A percentile compares a stretch with the other conserved stretches of the same genome.
Evolutionary conservation across 129 eudicot genomes (phyloP).

Genomic region (Apium graveolens): DNA sequence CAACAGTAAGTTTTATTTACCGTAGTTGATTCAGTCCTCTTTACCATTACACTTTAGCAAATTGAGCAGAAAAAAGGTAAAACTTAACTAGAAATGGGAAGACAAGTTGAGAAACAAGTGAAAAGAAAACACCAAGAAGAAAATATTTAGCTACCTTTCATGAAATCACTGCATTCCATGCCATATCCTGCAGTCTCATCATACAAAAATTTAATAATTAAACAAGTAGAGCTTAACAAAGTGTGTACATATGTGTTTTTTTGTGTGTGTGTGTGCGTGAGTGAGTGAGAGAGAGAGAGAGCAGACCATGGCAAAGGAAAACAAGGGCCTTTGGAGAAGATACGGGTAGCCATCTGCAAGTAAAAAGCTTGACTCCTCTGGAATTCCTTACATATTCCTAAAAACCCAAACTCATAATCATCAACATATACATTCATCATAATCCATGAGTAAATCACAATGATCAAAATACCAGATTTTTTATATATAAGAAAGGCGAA

Average conservation of each 20-base stretch:
- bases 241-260: too few species aligned
- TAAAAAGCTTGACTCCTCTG: conserved; percentile 85
- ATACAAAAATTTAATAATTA: not conserved
- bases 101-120: not conserved
- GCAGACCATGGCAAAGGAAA: conserved; percentile 90
- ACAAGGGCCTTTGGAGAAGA: conserved; percentile 94
- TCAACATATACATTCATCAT: not conserved
- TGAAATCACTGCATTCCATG: conserved; percentile 96
- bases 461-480: not conserved
- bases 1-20: too few species aligned
- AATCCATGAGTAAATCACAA: not conserved
- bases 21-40: not conserved
- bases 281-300: conserved; percentile 7
- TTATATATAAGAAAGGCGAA: not conserved
- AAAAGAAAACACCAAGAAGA: not conserved
- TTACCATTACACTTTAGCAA: not conserved
- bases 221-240: not conserved
- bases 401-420: not conserved
- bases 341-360: conserved; percentile 89
- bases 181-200: conserved; percentile 75
- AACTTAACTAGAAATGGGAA: not conserved
- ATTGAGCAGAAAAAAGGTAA: not conserved
- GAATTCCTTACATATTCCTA: conserved; percentile 48
- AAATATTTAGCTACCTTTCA: conserved; percentile 49
- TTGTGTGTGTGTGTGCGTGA: too few species aligned